Base-by-base conservation (phyloP, 371 early-diverging fungal genomes). In the Lichtheimia ornata region DNA sequence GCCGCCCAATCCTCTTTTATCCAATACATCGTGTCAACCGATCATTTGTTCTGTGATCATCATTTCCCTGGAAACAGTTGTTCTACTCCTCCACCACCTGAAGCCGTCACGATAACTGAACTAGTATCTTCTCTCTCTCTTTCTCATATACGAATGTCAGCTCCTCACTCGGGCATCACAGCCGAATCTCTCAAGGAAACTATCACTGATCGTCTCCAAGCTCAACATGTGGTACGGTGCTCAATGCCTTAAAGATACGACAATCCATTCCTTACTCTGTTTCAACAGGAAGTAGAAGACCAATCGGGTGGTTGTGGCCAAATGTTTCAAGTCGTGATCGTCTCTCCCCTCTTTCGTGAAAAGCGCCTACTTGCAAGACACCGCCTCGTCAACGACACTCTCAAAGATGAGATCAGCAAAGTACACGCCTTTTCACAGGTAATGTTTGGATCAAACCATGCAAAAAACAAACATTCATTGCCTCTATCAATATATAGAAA, bases 341-440 rank as follows among this genome's bases (percentile, higher is more conserved):
- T 93, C 2, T 89, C 89, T 18, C 64, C 81, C 56, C 30, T 77
- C 52, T 93, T 93, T 67, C 87, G 84, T 59, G 91, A 88, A 47
- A 89, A 88, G 69, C 70, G 86, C 13, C 65, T 85, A 15, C 79
- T 93, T 14, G 85, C 86, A 57, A 83, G 89, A 68, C 93, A 93
- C 62, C 80, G 86, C 70, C 69, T 93, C 64, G 93, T 93, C 5
- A 93, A 93, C 66, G 90, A 90, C 50, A 81, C 85, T 0, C 74
- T 86, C 56, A 91, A 91, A 74, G 88, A 85, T 30, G 87, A 88
- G 66, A 91, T 93, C 57, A 79, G 88, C 14, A 77, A 80, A 56
- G 85, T 93, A 5, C 93, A 93, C 57, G 93, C 93, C 40, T 91
- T 93, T 64, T 88, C 91, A 53, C 93, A 93, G 83, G 91, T 91